A percentile compares a stretch with the other conserved stretches of the same genome.
These are phyloP conservation scores for Chytriomyces sp. DNA, from an alignment of 192 early-diverging fungal genomes.

Conservation along the genomic window DNA sequence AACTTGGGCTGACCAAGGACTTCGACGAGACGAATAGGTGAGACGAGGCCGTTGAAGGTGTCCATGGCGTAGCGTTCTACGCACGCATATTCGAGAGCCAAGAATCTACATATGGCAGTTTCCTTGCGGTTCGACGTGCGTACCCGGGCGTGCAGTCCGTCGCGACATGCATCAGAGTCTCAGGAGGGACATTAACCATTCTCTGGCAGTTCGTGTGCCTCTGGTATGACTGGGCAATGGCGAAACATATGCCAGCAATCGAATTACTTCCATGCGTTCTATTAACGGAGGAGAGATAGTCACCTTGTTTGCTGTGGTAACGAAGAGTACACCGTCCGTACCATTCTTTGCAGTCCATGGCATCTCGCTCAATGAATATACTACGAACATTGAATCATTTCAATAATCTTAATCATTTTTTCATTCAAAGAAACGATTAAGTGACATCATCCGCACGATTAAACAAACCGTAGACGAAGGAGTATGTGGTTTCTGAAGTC, in stretches of 20 bases:
- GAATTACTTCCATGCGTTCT: slow-evolving; percentile 85
- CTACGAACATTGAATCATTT: too few species aligned
- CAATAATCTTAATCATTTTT: too few species aligned
- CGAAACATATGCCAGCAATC: slow-evolving; percentile 69
- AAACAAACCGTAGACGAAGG: too few species aligned
- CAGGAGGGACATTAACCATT: slow-evolving; percentile 60
- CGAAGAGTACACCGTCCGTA: slow-evolving; percentile 73
- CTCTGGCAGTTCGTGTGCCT: slow-evolving; percentile 48
- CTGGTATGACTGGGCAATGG: slow-evolving; percentile 74
- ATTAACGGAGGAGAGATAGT: slow-evolving; percentile 77
- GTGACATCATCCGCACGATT: too few species aligned
- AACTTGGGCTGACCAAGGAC: slow-evolving; percentile 69
- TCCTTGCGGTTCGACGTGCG: slow-evolving; percentile 73
- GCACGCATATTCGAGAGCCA: slow-evolving; percentile 68
- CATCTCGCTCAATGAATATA: slow-evolving; percentile 71
- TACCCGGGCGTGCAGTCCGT: slow-evolving; percentile 82
- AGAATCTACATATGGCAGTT: slow-evolving; percentile 66
- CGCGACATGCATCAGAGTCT: slow-evolving; percentile 60
- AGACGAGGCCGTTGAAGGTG: slow-evolving; percentile 53
- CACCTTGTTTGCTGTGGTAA: slow-evolving; percentile 79
- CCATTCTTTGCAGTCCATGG: slow-evolving; percentile 65
- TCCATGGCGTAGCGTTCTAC: slow-evolving; percentile 43
- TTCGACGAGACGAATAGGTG: slow-evolving; percentile 49
- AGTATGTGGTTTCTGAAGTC: too few species aligned
- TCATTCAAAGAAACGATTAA: too few species aligned